Conservation (phyloP, 139 green algal genomes). For the Klebsormidium nitens region DNA sequence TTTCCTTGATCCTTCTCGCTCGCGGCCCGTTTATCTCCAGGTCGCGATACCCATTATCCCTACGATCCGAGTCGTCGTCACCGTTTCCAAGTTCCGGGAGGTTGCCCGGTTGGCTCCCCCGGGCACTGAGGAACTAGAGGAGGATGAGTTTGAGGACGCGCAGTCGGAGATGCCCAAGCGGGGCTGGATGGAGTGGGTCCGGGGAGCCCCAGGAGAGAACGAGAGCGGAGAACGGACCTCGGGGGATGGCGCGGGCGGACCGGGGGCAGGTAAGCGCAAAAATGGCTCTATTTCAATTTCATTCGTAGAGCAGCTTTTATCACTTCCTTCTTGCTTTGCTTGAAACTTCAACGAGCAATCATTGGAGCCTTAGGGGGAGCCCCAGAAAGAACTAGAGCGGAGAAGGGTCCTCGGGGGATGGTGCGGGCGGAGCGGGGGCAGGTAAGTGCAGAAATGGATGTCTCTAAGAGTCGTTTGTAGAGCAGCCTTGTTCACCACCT, state of each 20-base stretch:
- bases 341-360: too few species aligned
- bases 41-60: slow-evolving; percentile 34
- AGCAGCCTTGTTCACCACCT: too few species aligned
- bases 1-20: too few species aligned
- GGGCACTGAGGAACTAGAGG: background rate
- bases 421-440: background rate
- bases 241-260: background rate
- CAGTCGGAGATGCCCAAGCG: slow-evolving; percentile 21
- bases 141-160: slow-evolving; percentile 13
- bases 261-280: too few species aligned
- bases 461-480: too few species aligned
- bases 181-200: too few species aligned
- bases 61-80: slow-evolving; percentile 29
- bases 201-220: slow-evolving; percentile 6
- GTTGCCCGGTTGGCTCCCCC: background rate
- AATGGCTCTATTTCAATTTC: too few species aligned
- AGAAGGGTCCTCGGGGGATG: background rate
- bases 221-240: background rate
- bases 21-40: too few species aligned
- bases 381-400: background rate
- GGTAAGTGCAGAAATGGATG: too few species aligned
- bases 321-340: too few species aligned
- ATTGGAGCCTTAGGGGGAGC: too few species aligned
- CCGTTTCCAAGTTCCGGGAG: slow-evolving; percentile 27
- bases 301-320: too few species aligned